Percentiles rank a stretch among this genome's conserved stretches.
Evolutionary conservation across 768 basidiomycete species (phyloP).

Genomic region (Podaxis carcinomalis): DNA sequence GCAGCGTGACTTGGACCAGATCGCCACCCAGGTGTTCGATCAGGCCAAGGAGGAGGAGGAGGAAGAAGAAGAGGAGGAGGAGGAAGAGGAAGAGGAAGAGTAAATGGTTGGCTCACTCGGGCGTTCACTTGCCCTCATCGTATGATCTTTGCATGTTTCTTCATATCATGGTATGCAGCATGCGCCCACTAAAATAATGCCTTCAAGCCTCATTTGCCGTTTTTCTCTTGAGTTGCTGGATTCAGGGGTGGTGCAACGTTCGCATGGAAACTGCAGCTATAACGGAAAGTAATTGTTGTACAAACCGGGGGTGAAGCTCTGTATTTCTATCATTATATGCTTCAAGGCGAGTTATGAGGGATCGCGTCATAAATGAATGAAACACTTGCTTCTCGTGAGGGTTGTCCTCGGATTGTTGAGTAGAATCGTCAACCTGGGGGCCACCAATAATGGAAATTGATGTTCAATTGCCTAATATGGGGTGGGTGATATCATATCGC

Average conservation of each 20-base stretch:
- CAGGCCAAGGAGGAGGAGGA: conserved; percentile 68
- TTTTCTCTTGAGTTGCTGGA: background rate
- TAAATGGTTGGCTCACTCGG: conserved; percentile 23
- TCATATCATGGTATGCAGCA: conserved; percentile 35
- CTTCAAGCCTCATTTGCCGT: conserved; percentile 14
- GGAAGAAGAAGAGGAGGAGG: conserved; percentile 75
- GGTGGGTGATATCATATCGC: background rate
- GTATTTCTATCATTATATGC: background rate
- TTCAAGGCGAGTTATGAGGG: background rate
- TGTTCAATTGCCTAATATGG: background rate
- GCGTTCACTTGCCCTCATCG: conserved; percentile 13
- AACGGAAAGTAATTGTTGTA: background rate
- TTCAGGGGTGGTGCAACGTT: background rate
- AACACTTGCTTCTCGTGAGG: background rate
- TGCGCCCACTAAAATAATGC: conserved; percentile 33
- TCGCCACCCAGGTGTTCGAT: conserved; percentile 87
- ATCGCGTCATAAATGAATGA: background rate
- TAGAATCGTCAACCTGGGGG: too few relatives aligned
- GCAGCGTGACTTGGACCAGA: conserved; percentile 91
- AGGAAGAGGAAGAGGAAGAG: conserved; percentile 54
- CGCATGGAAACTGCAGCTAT: background rate
- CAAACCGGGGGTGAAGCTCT: background rate
- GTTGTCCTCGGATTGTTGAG: background rate
- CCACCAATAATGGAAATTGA: too few relatives aligned
- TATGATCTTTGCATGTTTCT: conserved; percentile 38